Percentiles rank a stretch among this genome's conserved stretches.
Evolutionary conservation across 2,329 filamentous ascomycete genomes (phyloP).

Genomic region (Gnomoniopsis sp.): DNA sequence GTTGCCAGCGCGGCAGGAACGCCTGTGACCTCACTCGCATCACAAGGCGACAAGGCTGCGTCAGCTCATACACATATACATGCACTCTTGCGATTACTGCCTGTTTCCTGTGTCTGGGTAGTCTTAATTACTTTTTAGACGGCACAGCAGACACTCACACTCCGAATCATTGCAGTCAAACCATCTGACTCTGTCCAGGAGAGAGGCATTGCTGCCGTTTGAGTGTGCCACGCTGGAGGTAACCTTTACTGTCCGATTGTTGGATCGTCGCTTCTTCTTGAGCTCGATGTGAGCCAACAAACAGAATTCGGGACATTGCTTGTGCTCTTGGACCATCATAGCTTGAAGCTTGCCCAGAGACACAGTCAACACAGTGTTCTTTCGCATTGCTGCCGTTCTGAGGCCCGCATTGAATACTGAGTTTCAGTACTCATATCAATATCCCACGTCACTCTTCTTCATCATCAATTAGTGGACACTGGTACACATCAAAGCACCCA

Average conservation of each 20-base stretch:
- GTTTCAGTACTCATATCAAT: background rate
- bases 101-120: no score
- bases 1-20: no score
- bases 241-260: background rate
- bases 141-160: background rate
- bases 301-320: background rate
- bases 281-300: background rate
- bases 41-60: slow-evolving; percentile 18
- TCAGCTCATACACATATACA: slow-evolving; percentile 9
- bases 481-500: no score
- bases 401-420: no score
- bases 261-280: background rate
- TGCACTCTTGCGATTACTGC: no score
- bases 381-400: no score
- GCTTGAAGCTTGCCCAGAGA: no score
- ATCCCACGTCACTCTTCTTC: background rate
- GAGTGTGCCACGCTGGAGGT: background rate
- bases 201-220: background rate
- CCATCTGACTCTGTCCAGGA: background rate
- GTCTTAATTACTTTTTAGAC: background rate
- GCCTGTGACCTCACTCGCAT: background rate
- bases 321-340: no score
- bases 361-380: no score
- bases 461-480: background rate
- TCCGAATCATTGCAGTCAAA: background rate